Percentiles rank a stretch among this genome's conserved stretches.
phyloP scores from a whole-genome alignment of 352 stramenopile genomes.

The Globisporangium orthogonon region DNA sequence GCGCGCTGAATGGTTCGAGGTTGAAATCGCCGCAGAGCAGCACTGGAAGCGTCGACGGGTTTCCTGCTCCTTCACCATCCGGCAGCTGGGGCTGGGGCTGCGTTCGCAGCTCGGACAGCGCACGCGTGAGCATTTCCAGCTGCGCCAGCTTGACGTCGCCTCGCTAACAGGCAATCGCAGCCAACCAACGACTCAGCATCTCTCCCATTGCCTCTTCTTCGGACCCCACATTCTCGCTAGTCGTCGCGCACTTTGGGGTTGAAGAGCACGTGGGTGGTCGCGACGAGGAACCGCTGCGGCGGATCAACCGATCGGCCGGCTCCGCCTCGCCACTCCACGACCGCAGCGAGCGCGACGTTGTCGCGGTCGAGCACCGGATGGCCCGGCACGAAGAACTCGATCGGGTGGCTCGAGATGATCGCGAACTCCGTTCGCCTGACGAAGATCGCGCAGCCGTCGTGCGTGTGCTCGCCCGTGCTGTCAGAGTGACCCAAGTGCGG shows the following conservation, averaged over 20 bases:
- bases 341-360: constrained; percentile 47
- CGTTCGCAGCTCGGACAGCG: constrained; percentile 20
- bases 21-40: constrained; percentile 70
- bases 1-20: constrained; percentile 46
- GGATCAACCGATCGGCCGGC: background rate
- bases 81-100: constrained; percentile 1
- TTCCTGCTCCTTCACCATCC: background rate
- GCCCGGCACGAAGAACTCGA: constrained; percentile 39
- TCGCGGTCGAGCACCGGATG: constrained; percentile 47
- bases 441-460: constrained; percentile 68
- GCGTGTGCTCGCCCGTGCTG: constrained; percentile 50
- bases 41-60: constrained; percentile 18
- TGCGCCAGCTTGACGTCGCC: constrained; percentile 66
- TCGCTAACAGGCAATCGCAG: constrained; percentile 20
- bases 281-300: constrained; percentile 36
- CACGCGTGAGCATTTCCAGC: constrained; percentile 37
- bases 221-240: too few species aligned
- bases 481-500: background rate
- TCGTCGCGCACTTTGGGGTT: constrained; percentile 38
- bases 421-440: constrained; percentile 36
- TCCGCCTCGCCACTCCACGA: constrained; percentile 28
- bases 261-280: constrained; percentile 70
- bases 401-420: constrained; percentile 30
- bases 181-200: background rate
- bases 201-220: too few species aligned